A percentile compares a stretch with the other conserved stretches of the same genome.
These are phyloP conservation scores for Pichia sp. DNA, from an alignment of 1,139 yeast genomes.

Conservation along the genomic window DNA sequence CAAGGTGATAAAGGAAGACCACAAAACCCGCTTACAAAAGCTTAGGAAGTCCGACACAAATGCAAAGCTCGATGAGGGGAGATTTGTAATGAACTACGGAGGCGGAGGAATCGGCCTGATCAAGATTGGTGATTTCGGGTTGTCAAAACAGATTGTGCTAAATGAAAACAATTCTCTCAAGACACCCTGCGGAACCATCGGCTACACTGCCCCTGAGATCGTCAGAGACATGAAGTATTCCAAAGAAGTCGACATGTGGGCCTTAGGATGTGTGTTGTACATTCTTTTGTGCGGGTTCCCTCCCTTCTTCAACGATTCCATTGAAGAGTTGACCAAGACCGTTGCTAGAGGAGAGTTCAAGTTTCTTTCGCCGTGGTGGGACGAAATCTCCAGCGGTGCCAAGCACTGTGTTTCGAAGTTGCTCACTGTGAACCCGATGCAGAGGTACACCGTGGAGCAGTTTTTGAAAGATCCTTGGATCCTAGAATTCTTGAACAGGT, in stretches of 20 bases:
- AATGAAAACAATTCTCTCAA: slow-evolving; percentile 51
- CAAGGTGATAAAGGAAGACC: slow-evolving; percentile 40
- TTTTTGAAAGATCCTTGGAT: slow-evolving; percentile 87
- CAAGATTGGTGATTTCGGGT: slow-evolving; percentile 84
- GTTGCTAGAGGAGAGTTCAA: slow-evolving; percentile 81
- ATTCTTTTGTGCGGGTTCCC: slow-evolving; percentile 93
- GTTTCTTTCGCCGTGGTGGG: slow-evolving; percentile 96
- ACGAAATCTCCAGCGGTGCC: slow-evolving; percentile 77
- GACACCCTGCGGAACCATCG: slow-evolving; percentile 89
- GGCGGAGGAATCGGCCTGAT: slow-evolving; percentile 87
- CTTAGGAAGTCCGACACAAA: slow-evolving; percentile 69
- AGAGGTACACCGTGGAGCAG: slow-evolving; percentile 73
- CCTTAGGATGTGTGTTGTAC: slow-evolving; percentile 86
- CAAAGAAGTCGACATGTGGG: slow-evolving; percentile 94
- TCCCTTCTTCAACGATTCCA: slow-evolving; percentile 88
- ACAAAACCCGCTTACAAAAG: slow-evolving; percentile 41
- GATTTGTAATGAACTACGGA: slow-evolving; percentile 69
- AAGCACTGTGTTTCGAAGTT: slow-evolving; percentile 71
- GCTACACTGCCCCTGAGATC: slow-evolving; percentile 93
- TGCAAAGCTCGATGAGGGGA: slow-evolving; percentile 82
- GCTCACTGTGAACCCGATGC: slow-evolving; percentile 75
- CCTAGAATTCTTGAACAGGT: slow-evolving; percentile 31
- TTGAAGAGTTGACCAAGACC: slow-evolving; percentile 74
- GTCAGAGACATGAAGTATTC: slow-evolving; percentile 82
- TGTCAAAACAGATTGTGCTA: slow-evolving; percentile 71